Conservation (phyloP, 176 grass and related monocot genomes). For the Rhynchospora pubera region DNA sequence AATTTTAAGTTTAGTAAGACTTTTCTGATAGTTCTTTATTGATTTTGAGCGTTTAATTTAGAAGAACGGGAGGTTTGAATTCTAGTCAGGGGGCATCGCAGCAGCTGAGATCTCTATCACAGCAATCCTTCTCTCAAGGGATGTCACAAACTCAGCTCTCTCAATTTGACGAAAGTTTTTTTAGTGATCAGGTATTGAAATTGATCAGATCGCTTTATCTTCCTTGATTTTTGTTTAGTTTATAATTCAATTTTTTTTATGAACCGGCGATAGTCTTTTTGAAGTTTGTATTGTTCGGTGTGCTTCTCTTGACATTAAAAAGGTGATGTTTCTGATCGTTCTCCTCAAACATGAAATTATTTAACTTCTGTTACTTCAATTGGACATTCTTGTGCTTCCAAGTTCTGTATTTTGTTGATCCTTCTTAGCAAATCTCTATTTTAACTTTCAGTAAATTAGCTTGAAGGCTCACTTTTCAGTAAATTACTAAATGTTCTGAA, state of each 20-base stretch:
- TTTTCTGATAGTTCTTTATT: background rate
- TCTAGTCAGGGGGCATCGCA: constrained; percentile 29
- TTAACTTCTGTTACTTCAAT: background rate
- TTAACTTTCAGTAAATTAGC: background rate
- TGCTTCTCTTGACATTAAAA: background rate
- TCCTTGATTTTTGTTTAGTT: background rate
- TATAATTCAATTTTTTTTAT: background rate
- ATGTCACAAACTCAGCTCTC: constrained; percentile 74
- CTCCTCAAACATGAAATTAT: background rate
- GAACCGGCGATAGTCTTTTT: background rate
- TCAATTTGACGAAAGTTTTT: constrained; percentile 59
- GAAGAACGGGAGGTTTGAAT: constrained; percentile 42
- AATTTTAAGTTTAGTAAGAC: background rate
- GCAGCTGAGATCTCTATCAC: constrained; percentile 54
- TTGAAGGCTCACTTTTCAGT: background rate
- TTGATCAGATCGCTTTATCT: background rate
- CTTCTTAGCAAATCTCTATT: background rate
- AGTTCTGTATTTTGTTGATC: background rate
- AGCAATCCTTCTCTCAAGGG: constrained; percentile 51
- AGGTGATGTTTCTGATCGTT: background rate
- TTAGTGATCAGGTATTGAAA: constrained; percentile 46
- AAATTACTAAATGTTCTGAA: background rate
- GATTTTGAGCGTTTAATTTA: constrained; percentile 23
- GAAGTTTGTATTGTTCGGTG: background rate
- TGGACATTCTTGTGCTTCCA: background rate